Percentiles rank a stretch among this genome's conserved stretches.
Evolutionary conservation across 2,329 filamentous ascomycete genomes (phyloP).

Genomic region (Diaporthe citrichinensis): DNA sequence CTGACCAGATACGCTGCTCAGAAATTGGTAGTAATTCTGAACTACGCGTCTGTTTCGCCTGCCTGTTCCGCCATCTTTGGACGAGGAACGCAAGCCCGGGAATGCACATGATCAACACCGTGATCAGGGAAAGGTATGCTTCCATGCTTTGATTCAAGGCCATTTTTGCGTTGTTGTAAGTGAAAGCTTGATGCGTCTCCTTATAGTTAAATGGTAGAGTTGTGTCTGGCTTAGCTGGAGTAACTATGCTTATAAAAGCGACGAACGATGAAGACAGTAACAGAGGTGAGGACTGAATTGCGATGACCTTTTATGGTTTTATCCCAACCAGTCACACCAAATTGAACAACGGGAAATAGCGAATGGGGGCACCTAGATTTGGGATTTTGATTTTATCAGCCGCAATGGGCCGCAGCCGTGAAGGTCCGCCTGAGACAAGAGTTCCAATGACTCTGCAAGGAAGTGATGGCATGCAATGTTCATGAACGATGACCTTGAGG

Average conservation of each 20-base stretch:
- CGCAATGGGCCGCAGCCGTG: not conserved
- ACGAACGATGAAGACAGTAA: too few relatives aligned
- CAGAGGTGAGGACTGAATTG: not conserved
- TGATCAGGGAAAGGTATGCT: not conserved
- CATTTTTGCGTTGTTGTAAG: not conserved
- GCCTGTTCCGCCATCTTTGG: not conserved
- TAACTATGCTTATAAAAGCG: too few relatives aligned
- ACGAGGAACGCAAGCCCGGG: not conserved
- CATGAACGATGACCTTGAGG: not conserved
- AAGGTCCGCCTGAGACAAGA: not conserved
- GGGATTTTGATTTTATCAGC: not conserved
- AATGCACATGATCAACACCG: conserved; percentile 1
- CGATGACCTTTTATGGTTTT: not conserved
- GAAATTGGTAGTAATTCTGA: too few relatives aligned
- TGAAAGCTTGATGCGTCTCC: accelerated
- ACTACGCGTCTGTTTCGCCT: too few relatives aligned
- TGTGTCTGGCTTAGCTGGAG: not conserved
- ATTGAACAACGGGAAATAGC: not conserved
- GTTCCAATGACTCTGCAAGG: too few relatives aligned
- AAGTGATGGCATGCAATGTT: not conserved
- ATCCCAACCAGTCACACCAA: not conserved
- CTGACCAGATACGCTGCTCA: not conserved
- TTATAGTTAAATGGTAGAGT: not conserved
- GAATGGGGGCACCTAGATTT: not conserved
- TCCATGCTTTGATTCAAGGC: not conserved